phyloP scores from a whole-genome alignment of 345 rosid species.

The Lagerstroemia speciosa region DNA sequence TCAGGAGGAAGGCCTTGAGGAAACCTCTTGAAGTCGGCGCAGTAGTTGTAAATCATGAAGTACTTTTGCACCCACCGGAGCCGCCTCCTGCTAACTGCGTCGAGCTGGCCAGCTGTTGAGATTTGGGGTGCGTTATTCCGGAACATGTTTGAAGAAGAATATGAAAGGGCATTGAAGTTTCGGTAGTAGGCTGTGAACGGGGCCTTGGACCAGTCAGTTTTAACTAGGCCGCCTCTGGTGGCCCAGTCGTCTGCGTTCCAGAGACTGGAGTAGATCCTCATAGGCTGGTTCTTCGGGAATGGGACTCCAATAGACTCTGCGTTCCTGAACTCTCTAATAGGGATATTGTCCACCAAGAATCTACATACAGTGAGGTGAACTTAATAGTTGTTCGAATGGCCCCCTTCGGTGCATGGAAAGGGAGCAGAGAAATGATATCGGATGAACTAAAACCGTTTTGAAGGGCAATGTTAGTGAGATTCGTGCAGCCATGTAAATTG shows the following conservation, averaged over 20 bases:
- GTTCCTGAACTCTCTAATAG: constrained; percentile 52
- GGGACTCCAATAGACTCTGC: constrained; percentile 33
- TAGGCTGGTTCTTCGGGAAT: constrained; percentile 41
- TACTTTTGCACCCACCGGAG: constrained; percentile 46
- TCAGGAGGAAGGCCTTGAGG: constrained; percentile 45
- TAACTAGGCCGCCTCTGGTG: constrained; percentile 49
- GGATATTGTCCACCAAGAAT: constrained; percentile 43
- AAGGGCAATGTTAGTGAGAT: too few relatives aligned
- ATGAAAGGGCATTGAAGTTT: constrained; percentile 25
- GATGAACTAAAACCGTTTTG: too few relatives aligned
- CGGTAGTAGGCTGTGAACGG: constrained; percentile 52
- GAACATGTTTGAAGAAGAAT: constrained; percentile 2
- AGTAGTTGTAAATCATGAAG: constrained; percentile 49
- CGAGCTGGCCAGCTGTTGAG: constrained; percentile 21
- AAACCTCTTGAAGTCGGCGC: constrained; percentile 38
- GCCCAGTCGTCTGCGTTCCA: constrained; percentile 67
- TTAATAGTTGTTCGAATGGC: not conserved
- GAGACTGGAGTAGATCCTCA: constrained; percentile 48
- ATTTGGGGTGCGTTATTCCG: constrained; percentile 16
- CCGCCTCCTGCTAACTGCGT: constrained; percentile 19
- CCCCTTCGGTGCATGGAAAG: too few relatives aligned
- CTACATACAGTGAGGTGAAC: constrained; percentile 1
- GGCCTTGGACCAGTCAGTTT: constrained; percentile 50
- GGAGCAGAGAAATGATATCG: too few relatives aligned
- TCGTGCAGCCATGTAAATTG: too few relatives aligned